These are phyloP conservation scores for Emmonsia crescens DNA, from an alignment of 2,329 filamentous ascomycete species.

Conservation along the genomic window DNA sequence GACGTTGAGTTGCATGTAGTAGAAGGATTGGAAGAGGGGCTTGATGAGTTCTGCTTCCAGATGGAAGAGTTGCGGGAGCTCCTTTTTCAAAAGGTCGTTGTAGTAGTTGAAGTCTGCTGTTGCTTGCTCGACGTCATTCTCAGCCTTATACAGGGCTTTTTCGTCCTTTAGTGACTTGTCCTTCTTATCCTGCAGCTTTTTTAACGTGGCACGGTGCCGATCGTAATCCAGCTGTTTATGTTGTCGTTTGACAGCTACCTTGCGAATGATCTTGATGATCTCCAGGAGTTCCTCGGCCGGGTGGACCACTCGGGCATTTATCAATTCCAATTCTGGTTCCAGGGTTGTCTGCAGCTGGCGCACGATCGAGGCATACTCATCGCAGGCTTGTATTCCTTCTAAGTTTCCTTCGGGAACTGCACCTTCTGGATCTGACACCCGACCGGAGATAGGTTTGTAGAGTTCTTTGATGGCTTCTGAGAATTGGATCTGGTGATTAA, in stretches of 20 bases:
- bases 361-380: conserved; percentile 89
- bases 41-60: conserved; percentile 92
- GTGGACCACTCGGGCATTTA: conserved; percentile 79
- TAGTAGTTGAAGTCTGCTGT: conserved; percentile 97
- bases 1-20: conserved; percentile 99
- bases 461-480: conserved; percentile 91
- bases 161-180: conserved; percentile 94
- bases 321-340: conserved; percentile 92
- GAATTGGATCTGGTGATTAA: conserved; percentile 95
- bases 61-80: conserved; percentile 80
- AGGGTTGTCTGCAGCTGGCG: conserved; percentile 81
- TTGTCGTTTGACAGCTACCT: conserved; percentile 77
- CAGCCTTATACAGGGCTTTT: conserved; percentile 91
- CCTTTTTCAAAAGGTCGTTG: conserved; percentile 93
- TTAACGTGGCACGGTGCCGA: conserved; percentile 67
- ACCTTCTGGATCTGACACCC: conserved; percentile 84
- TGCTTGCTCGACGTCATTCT: conserved; percentile 78
- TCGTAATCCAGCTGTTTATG: conserved; percentile 98
- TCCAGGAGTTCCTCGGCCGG: conserved; percentile 89
- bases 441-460: conserved; percentile 95
- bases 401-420: conserved; percentile 73
- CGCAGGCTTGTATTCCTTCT: conserved; percentile 87
- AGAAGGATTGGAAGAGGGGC: conserved; percentile 96
- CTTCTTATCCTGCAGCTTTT: conserved; percentile 96
- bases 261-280: conserved; percentile 90